Evolutionary conservation across 306 rosid genomes (phyloP).

Genomic region (Trichosanthes cucumerina): DNA sequence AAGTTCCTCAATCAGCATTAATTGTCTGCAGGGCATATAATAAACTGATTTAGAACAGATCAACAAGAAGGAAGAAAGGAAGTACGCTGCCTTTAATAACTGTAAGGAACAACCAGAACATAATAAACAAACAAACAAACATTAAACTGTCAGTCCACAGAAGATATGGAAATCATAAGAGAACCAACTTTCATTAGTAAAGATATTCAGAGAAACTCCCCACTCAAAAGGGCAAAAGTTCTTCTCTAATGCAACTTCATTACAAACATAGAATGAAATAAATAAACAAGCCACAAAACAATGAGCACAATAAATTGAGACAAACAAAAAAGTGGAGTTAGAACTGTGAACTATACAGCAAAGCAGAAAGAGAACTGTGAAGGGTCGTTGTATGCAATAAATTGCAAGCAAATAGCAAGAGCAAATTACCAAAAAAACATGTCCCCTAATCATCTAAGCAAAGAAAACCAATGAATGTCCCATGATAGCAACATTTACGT

Average conservation of each 20-base stretch:
- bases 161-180: not conserved
- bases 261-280: constrained; percentile 1
- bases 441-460: not conserved
- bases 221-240: not conserved
- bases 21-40: constrained; percentile 32
- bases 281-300: constrained; percentile 26
- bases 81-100: not conserved
- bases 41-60: not conserved
- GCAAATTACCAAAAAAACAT: not conserved
- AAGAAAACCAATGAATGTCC: not conserved
- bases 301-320: constrained; percentile 22
- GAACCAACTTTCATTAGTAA: not conserved
- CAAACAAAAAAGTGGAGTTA: constrained; percentile 18
- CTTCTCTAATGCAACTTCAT: not conserved
- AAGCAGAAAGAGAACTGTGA: constrained; percentile 27
- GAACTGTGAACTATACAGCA: constrained; percentile 22
- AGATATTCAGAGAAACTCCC: not conserved
- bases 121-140: not conserved
- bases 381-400: constrained; percentile 37
- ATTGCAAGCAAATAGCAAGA: constrained; percentile 14
- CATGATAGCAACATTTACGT: not conserved
- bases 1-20: constrained; percentile 42
- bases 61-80: not conserved
- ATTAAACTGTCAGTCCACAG: not conserved
- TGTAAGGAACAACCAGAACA: not conserved